Evolutionary conservation across 768 basidiomycete genomes (phyloP).

Genomic region (Macrolepiota fuliginosa): DNA sequence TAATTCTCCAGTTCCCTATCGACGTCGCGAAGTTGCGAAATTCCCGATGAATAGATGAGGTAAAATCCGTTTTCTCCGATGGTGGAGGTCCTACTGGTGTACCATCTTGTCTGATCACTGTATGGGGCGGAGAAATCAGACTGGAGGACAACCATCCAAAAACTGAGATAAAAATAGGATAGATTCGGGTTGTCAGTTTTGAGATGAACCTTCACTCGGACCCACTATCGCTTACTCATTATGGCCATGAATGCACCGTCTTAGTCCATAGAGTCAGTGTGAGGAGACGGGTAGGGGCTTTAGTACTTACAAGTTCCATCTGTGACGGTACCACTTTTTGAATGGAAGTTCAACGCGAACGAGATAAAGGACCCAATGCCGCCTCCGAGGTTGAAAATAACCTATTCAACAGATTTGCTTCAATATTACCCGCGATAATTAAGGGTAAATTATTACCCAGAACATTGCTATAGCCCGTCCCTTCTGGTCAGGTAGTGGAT

Average conservation of each 20-base stretch:
- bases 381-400: slow-evolving; percentile 28
- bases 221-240: slow-evolving; percentile 21
- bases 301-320: slow-evolving; percentile 25
- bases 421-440: not conserved
- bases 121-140: slow-evolving; percentile 24
- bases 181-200: not conserved
- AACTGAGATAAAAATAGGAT: slow-evolving; percentile 10
- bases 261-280: not conserved
- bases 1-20: slow-evolving; percentile 24
- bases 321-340: slow-evolving; percentile 25
- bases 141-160: slow-evolving; percentile 23
- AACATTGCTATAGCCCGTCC: slow-evolving; percentile 25
- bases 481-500: slow-evolving; percentile 26
- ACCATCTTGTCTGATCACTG: slow-evolving; percentile 24
- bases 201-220: not conserved
- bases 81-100: slow-evolving; percentile 22
- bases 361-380: slow-evolving; percentile 30
- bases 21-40: slow-evolving; percentile 19
- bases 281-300: not conserved
- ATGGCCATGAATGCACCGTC: slow-evolving; percentile 29
- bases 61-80: slow-evolving; percentile 12
- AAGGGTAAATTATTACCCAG: slow-evolving; percentile 16
- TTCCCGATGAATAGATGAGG: slow-evolving; percentile 19
- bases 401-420: slow-evolving; percentile 9
- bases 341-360: slow-evolving; percentile 26